These are phyloP conservation scores for Arthrobotrys sinensis DNA, from an alignment of 2,329 filamentous ascomycete species.

Conservation along the genomic window DNA sequence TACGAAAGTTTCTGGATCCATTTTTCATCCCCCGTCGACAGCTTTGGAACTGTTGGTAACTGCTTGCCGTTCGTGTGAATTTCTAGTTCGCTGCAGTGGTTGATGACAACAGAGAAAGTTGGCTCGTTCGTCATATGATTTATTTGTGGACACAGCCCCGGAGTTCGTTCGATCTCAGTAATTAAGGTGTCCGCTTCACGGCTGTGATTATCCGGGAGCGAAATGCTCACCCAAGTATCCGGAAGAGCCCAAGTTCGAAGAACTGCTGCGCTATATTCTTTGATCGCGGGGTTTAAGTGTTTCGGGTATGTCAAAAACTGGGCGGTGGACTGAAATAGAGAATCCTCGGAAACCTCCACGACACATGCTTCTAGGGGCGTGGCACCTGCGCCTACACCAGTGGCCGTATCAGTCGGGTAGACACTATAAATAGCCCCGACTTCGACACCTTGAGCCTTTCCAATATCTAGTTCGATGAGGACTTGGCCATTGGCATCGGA, in stretches of 20 bases:
- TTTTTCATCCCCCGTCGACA: constrained; percentile 1
- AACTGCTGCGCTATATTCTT: neutral
- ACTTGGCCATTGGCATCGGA: neutral
- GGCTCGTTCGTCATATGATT: neutral
- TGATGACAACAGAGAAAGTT: neutral
- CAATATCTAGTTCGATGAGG: constrained; percentile 44
- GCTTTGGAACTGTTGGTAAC: constrained; percentile 17
- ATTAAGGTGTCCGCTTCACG: neutral
- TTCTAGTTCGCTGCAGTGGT: constrained; percentile 6
- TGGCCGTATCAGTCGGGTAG: neutral
- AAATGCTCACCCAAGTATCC: neutral
- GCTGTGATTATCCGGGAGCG: neutral
- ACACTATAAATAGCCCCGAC: constrained; percentile 36
- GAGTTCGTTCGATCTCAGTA: neutral
- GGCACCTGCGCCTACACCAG: neutral
- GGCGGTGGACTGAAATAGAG: constrained; percentile 21
- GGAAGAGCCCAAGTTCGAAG: constrained; percentile 24
- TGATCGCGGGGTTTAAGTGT: neutral
- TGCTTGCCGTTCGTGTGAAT: constrained; percentile 2
- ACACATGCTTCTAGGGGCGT: neutral
- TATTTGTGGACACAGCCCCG: neutral
- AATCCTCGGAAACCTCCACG: neutral
- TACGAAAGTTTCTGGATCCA: constrained; percentile 22
- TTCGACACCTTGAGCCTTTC: constrained; percentile 34
- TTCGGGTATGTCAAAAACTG: neutral